A percentile compares a stretch with the other conserved stretches of the same genome.
phyloP scores from a whole-genome alignment of 768 basidiomycete species.

The Podaxis sp. region DNA sequence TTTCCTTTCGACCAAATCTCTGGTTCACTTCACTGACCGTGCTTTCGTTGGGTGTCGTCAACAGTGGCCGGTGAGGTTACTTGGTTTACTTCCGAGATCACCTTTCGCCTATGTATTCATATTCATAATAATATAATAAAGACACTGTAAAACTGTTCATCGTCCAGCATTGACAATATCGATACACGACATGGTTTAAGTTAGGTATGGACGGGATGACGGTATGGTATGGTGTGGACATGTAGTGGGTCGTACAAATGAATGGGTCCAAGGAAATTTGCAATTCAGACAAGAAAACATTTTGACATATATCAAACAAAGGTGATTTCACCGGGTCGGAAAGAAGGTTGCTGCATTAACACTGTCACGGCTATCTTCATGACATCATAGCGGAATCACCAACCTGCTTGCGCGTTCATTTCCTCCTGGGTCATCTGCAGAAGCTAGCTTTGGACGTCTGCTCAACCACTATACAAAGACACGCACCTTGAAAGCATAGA shows the following conservation, averaged over 20 bases:
- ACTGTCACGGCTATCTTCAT: slow-evolving; percentile 7
- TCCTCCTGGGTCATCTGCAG: slow-evolving; percentile 46
- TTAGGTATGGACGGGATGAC: background rate
- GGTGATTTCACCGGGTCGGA: slow-evolving; percentile 40
- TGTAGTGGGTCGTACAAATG: background rate
- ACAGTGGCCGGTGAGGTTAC: background rate
- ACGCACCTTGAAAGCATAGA: slow-evolving; percentile 75
- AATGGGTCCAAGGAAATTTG: background rate
- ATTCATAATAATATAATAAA: slow-evolving; percentile 9
- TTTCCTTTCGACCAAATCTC: background rate
- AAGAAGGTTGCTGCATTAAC: slow-evolving; percentile 48
- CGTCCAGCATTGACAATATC: background rate
- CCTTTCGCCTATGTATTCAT: slow-evolving; percentile 3
- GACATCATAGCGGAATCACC: background rate
- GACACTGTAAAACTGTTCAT: background rate
- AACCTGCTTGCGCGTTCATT: slow-evolving; percentile 74
- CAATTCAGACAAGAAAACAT: background rate
- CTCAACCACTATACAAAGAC: background rate
- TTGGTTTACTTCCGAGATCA: background rate
- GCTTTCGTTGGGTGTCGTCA: background rate
- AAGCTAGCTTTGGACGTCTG: slow-evolving; percentile 6
- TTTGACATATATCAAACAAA: background rate
- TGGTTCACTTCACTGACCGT: background rate
- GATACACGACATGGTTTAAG: slow-evolving; percentile 2
- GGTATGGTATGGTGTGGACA: background rate